Evolutionary conservation across 805 yeast genomes (phyloP), one percentile per base, ranked within the genome.

Genomic region (Starmerella etchellsii): DNA sequence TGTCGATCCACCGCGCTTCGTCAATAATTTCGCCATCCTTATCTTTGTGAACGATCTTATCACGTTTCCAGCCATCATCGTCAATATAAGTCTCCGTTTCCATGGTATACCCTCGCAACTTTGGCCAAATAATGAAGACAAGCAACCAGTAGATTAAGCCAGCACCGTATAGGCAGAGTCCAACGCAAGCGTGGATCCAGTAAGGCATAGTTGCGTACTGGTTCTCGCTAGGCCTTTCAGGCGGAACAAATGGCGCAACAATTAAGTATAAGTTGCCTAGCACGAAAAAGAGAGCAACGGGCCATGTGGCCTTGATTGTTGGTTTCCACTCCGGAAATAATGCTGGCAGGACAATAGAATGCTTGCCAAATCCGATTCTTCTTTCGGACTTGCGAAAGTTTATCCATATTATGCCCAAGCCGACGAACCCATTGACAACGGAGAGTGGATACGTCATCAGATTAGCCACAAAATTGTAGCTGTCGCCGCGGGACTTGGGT

Each of bases 381-480:
- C 34, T 24, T 4, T 19, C 25, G 4, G 9, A 10, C 31, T 34
- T 37, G 15, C 45, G 33, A 57, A 69, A 65, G 56, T 76, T 71
- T 37, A 80, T 60, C 56, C 68, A 71, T 36, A 81, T 57, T 50
- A 78, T 63, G 16, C 81, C 94, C 39, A 69, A 53, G 15, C 80
- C 76, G 30, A 82, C 74, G 33, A 67, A 65, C 24, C 76, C 64
- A 58, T 81, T 78, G 53, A 82, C 78, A 37, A 82, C 77, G 54
- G 82, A 78, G 63, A 77, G 70, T 37, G 94, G 88, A 58, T 82
- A 82, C 2, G 88, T 76, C 52, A 81, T 78, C 64, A 83, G 67
- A 61, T 83, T 81, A 59, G 80, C 58, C 50, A 82, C 74, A 57
- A 83, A 79, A 59, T 80, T 78, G 64, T 81, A 82, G 36, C 93